Conservation (phyloP, 1,284 basidiomycete species). For the Ganoderma multipileum region DNA sequence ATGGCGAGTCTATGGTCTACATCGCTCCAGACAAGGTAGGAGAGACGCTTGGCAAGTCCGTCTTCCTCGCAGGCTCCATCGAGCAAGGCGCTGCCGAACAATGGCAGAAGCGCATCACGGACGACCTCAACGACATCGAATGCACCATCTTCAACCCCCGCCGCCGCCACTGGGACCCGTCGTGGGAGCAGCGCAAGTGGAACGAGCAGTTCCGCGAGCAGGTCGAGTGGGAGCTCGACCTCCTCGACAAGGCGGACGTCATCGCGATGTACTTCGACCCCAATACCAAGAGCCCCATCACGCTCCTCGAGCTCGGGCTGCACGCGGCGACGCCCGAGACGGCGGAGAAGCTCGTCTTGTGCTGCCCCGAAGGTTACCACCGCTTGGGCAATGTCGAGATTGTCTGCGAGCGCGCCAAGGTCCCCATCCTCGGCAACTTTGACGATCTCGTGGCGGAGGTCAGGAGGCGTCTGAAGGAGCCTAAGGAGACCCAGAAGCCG, state of each 20-base stretch:
- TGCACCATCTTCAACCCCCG: slow-evolving; percentile 18
- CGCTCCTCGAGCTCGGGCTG: slow-evolving; percentile 22
- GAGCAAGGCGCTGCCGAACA: slow-evolving; percentile 4
- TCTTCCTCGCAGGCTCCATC: slow-evolving; percentile 21
- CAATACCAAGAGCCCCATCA: slow-evolving; percentile 7
- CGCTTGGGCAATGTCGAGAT: slow-evolving; percentile 16
- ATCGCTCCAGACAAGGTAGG: neutral
- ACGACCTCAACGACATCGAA: slow-evolving; percentile 1
- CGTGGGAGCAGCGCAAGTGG: slow-evolving; percentile 8
- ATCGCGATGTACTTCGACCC: slow-evolving; percentile 14
- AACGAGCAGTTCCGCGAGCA: slow-evolving; percentile 9
- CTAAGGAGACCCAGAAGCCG: neutral
- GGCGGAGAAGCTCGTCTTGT: slow-evolving; percentile 9
- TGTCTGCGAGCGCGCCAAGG: neutral
- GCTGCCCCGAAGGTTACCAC: slow-evolving; percentile 10
- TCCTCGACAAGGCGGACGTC: slow-evolving; percentile 9
- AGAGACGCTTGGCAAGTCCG: neutral
- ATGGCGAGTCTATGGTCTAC: neutral
- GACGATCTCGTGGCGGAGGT: slow-evolving; percentile 6
- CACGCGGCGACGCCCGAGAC: neutral
- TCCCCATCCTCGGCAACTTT: neutral
- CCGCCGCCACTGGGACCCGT: slow-evolving; percentile 10
- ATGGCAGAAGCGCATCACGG: slow-evolving; percentile 11
- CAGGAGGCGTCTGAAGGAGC: neutral
- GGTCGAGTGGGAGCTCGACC: slow-evolving; percentile 18